These are phyloP conservation scores for Gastrodia elata DNA, from an alignment of 106 monocot species.

Conservation along the genomic window DNA sequence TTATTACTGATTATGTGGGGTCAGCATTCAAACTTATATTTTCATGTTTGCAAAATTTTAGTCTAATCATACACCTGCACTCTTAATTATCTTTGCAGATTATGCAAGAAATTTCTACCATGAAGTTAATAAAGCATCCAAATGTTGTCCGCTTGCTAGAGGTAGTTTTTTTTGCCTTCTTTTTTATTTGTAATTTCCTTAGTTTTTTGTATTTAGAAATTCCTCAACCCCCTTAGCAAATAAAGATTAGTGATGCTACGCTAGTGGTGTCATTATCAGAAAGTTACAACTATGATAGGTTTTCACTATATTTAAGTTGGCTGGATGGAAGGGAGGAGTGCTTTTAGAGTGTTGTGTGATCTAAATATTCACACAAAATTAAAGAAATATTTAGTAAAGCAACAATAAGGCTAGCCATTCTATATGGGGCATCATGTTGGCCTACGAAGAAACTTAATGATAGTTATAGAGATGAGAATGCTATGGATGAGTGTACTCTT, in stretches of 20 bases:
- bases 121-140: conserved; percentile 76
- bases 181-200: not conserved
- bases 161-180: conserved; percentile 21
- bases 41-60: not conserved
- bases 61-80: not conserved
- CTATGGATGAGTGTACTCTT: no score
- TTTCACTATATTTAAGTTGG: not conserved
- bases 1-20: no score
- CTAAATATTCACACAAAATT: no score
- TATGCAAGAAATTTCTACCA: conserved; percentile 55
- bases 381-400: no score
- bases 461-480: no score
- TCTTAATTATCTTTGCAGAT: conserved; percentile 29
- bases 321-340: no score
- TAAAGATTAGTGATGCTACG: not conserved
- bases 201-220: not conserved
- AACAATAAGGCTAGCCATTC: no score
- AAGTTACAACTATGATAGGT: not conserved
- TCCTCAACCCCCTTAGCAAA: not conserved
- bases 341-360: no score
- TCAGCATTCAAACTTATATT: no score
- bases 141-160: conserved; percentile 58
- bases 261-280: not conserved
- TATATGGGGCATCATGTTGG: no score
- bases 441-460: no score